Base-by-base conservation (phyloP, 768 basidiomycete species). In the Megacollybia marginata region DNA sequence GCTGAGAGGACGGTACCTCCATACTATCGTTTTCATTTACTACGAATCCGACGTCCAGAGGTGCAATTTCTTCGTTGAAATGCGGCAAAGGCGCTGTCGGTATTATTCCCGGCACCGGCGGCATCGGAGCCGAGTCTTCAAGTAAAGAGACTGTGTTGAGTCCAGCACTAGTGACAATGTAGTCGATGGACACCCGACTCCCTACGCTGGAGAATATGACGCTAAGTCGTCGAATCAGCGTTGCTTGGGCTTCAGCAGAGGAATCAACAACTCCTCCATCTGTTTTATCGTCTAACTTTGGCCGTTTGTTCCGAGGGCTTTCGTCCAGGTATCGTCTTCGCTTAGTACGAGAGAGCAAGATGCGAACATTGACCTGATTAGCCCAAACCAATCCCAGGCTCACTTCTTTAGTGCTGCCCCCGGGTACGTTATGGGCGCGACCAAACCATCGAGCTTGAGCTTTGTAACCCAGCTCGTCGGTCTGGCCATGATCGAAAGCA, bases 381-480 rank as follows among this genome's bases (percentile, higher is more conserved):
- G 94, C 88, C 95, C 95, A 98, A 9, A 82, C 83, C 46, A 96
- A 80, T 2, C 94, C 94, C 2, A 98, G 69, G 35, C 78, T 80
- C 0, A 88, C 92, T 65, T 95, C 88, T 59, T 92, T 92, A 42
- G 62, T 65, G 50, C 75, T 69, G 51, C 81, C 80, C 2, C 79
- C 79, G 1, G 78, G 73, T 19, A 79, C 61, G 48, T 69, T 78
- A 57, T 81, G 74, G 19, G 80, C 79, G 15, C 83, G 77, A 36
- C 74, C 76, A 62, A 95, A 96, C 80, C 85, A 83, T 15, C 78
- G 77, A 2, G 83, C 74, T 58, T 95, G 92, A 16, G 80, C 76
- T 4, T 74, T 72, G 59, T 95, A 96, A 9, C 77, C 51, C 31
- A 88, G 66, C 33, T 74, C 71, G 16, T 55, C 49, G 47, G 43